Base-by-base conservation (phyloP, 441 rosid genomes). In the Adansonia gregorii region DNA sequence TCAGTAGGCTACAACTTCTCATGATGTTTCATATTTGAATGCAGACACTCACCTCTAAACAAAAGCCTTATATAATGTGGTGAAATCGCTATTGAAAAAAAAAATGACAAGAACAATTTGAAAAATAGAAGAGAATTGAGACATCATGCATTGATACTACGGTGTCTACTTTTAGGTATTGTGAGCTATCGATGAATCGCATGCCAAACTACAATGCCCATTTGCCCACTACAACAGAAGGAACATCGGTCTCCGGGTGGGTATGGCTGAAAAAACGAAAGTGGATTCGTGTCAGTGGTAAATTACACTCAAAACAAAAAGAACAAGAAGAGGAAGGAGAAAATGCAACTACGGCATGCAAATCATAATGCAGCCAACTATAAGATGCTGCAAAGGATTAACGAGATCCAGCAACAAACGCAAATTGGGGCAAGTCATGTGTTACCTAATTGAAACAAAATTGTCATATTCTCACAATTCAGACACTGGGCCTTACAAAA, bases 391-490 rank as follows among this genome's bases (percentile, higher is more conserved):
- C 35, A 27, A 61, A 59, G 35, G 39, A 22, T 20, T 19, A 6
- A 56, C 0, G 27, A 6, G 24, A 19, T 8, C 22, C 22, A 58
- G 11, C 63, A 8, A 19, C 24, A 11, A 59, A 9, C 15, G 10
- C 1, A 0, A 64, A 64, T 14, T 14, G 59, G 73, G 73, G 19
- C 39, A 49, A 69, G 6, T 14, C 20, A 71, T 54, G 45, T 8
- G 31, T 24, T 51, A 31, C 22, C 39, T 3, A 70, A 71, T 31
- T 71, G 63, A 54, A 27, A 48, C 19, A 56, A 70, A 52, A 8
- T 71, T 8, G 3, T 31, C 46, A 52, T 8, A 52, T 31, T 8
- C 48, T 71, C 74, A 61, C 9, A 71, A 71, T 71, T 51, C 61
- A 31, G 20, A 71, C 19, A n/a, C n/a, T 31, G 20, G 24, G 60